A percentile compares a stretch with the other conserved stretches of the same genome.
These are phyloP conservation scores for Leccinum huronense DNA, from an alignment of 1,284 basidiomycete genomes.

Conservation along the genomic window DNA sequence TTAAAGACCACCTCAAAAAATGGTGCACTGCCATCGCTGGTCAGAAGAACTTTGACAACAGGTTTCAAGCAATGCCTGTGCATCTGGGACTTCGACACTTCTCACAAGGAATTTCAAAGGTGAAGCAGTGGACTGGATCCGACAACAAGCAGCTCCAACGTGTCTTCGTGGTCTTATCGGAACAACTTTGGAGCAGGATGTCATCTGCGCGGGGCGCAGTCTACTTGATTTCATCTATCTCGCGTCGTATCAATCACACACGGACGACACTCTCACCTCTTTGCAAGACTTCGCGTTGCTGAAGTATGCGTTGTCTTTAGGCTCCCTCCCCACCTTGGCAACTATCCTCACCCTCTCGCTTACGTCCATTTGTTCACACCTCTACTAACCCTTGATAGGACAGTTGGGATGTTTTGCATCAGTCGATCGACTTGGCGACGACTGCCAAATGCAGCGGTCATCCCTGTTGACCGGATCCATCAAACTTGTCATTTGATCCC, in stretches of 20 bases:
- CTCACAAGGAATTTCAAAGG: neutral
- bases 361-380: conserved; percentile 17
- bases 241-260: too few species aligned
- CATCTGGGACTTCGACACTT: neutral
- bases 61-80: neutral
- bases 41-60: neutral
- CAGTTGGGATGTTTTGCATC: conserved; percentile 6
- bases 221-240: too few species aligned
- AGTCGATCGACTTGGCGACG: neutral
- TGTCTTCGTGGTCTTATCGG: too few species aligned
- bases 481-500: conserved; percentile 15
- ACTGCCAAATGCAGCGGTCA: neutral
- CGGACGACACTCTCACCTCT: too few species aligned
- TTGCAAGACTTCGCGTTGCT: neutral
- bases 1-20: conserved; percentile 7
- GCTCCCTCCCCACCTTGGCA: conserved; percentile 9
- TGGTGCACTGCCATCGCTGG: neutral
- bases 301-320: conserved; percentile 13
- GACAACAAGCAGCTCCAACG: too few species aligned
- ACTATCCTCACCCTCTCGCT: conserved; percentile 7
- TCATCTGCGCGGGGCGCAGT: too few species aligned
- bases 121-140: conserved; percentile 2
- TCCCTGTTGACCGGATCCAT: conserved; percentile 4
- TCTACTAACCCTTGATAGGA: neutral
- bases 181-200: too few species aligned